phyloP scores from a whole-genome alignment of 2,329 filamentous ascomycete species.

The Macrophomina phaseolina region DNA sequence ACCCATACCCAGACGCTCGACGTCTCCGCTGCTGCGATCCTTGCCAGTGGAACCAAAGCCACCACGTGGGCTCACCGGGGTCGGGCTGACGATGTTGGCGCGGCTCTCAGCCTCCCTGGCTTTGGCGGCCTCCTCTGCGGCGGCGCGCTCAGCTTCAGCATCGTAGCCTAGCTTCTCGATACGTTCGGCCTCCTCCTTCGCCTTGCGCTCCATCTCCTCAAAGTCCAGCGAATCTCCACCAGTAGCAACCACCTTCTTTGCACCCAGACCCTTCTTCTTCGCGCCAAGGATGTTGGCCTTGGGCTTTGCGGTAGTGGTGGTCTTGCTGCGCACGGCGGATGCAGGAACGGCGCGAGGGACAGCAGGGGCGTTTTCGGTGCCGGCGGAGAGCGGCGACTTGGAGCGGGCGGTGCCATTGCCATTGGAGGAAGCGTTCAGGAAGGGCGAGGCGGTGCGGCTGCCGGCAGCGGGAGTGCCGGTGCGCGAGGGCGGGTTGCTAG shows the following conservation, averaged over 20 bases:
- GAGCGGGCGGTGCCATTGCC: slow-evolving; percentile 72
- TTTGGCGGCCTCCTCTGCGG: slow-evolving; percentile 51
- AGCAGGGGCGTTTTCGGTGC: slow-evolving; percentile 54
- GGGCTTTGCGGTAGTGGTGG: slow-evolving; percentile 67
- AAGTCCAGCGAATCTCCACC: slow-evolving; percentile 75
- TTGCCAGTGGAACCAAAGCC: slow-evolving; percentile 67
- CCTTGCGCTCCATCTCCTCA: slow-evolving; percentile 95
- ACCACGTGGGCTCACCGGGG: slow-evolving; percentile 72
- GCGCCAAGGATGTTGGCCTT: slow-evolving; percentile 87
- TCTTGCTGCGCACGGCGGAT: slow-evolving; percentile 77
- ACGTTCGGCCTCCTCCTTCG: slow-evolving; percentile 94
- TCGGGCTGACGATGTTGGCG: slow-evolving; percentile 74
- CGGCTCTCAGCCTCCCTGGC: slow-evolving; percentile 34
- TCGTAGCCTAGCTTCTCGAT: slow-evolving; percentile 96
- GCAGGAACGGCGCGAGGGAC: slow-evolving; percentile 78
- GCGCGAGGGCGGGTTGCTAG: slow-evolving; percentile 89
- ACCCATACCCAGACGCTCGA: slow-evolving; percentile 90
- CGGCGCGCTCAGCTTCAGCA: slow-evolving; percentile 78
- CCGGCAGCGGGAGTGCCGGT: slow-evolving; percentile 83
- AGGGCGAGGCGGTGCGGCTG: slow-evolving; percentile 85
- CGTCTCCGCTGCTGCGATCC: slow-evolving; percentile 70
- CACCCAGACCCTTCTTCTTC: slow-evolving; percentile 62
- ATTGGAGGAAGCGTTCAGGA: slow-evolving; percentile 73
- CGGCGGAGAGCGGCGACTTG: slow-evolving; percentile 75
- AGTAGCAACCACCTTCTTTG: slow-evolving; percentile 72